Evolutionary conservation across 1,139 yeast species (phyloP), one percentile per base, ranked within the genome.

Genomic region (Entelexis sorbosivorans): DNA sequence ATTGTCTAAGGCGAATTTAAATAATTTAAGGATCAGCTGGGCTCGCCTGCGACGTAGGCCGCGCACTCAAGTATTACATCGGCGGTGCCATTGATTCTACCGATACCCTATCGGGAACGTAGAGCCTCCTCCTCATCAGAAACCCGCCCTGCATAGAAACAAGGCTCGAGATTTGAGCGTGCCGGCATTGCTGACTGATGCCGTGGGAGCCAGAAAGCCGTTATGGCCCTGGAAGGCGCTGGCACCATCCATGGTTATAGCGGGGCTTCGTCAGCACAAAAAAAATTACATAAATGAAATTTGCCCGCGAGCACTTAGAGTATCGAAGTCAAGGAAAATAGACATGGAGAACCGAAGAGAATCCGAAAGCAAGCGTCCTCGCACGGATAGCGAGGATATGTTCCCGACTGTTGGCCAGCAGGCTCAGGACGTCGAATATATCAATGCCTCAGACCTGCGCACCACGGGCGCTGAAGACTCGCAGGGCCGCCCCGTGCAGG

Each of bases 401-500:
- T 59, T 59, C 44, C 59, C 58, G 14, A 52, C 59, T 13, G 60
- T 59, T 14, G 62, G 60, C 28, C 53, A 58, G 39, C 62, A 59
- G 43, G 62, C 56, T n/a, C 51, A 58, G 46, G 58, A 52, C 26
- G 51, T 53, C 14, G 61, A 56, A 16, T 53, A 53, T 34, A 52
- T 59, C 34, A 56, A 59, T 29, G 55, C 58, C 43, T 51, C 61
- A 14, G 63, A 65, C 24, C 56, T 65, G 50, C 57, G 62, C 31
- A 58, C 59, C 11, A 67, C 71, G 8, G 68, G 70, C 11, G 71
- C 88, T 22, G 71, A 72, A 10, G 96, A 86, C 65, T 82, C 84
- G n/a, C 81, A 79, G 64, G 96, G 96, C n/a, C 94, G 87, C 61
- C 95, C 96, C 6, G 95, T 91, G 19, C 96, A 88, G 67, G 97